Percentiles rank a stretch among this genome's conserved stretches.
These are phyloP conservation scores for Trifolium pratense DNA, from an alignment of 306 rosid genomes.

Conservation along the genomic window DNA sequence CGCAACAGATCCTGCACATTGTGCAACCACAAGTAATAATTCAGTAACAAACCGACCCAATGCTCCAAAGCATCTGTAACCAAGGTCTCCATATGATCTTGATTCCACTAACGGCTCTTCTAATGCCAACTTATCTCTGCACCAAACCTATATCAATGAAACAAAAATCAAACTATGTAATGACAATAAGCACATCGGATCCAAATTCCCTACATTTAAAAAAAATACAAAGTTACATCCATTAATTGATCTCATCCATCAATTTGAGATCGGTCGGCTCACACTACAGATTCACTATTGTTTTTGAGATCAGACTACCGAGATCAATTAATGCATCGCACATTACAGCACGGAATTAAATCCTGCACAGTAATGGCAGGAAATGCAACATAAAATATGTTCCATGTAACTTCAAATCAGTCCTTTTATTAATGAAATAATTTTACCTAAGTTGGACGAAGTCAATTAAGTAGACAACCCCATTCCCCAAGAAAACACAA, in stretches of 20 bases:
- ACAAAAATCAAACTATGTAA: constrained; percentile 28
- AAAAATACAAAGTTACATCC: neutral
- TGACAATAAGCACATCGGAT: neutral
- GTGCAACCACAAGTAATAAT: constrained; percentile 61
- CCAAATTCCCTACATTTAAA: neutral
- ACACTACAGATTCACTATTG: neutral
- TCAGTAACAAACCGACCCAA: constrained; percentile 75
- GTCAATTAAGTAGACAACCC: neutral
- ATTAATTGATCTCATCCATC: neutral
- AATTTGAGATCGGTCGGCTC: neutral
- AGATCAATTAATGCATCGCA: neutral
- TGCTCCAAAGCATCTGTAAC: constrained; percentile 67
- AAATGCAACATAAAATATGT: neutral
- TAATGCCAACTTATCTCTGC: constrained; percentile 68
- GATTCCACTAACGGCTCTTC: constrained; percentile 53
- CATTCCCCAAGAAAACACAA: neutral
- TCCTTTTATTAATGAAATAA: constrained; percentile 27
- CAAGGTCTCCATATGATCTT: constrained; percentile 78
- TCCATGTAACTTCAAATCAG: neutral
- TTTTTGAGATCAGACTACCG: neutral
- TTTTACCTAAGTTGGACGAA: constrained; percentile 1
- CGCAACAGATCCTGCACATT: constrained; percentile 80
- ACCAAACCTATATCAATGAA: constrained; percentile 57
- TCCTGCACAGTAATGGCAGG: constrained; percentile 10
- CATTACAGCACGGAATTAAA: neutral